Percentiles rank a stretch among this genome's conserved stretches.
These are phyloP conservation scores for Dalbergia cultrata DNA, from an alignment of 306 rosid genomes.

Conservation along the genomic window DNA sequence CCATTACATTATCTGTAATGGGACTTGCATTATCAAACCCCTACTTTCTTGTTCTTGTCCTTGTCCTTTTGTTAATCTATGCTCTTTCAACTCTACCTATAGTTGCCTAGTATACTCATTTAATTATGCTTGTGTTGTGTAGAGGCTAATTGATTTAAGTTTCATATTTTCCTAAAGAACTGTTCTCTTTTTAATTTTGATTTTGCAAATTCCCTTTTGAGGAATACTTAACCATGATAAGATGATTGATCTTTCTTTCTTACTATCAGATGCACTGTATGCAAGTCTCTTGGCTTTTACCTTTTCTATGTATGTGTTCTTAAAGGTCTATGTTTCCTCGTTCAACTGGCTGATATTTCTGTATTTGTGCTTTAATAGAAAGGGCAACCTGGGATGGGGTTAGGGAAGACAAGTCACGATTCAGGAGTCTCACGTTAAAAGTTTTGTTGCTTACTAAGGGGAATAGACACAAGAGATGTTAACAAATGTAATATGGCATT, in stretches of 20 bases:
- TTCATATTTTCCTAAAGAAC: constrained; percentile 9
- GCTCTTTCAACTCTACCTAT: not conserved
- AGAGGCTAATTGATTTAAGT: not conserved
- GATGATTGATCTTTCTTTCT: constrained; percentile 20
- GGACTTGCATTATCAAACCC: constrained; percentile 9
- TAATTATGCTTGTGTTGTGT: not conserved
- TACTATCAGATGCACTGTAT: constrained; percentile 2
- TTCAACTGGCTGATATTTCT: constrained; percentile 34
- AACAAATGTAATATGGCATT: constrained; percentile 13
- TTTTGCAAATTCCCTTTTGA: constrained; percentile 5
- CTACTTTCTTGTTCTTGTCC: constrained; percentile 7
- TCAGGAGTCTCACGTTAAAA: not conserved
- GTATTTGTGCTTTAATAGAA: constrained; percentile 23
- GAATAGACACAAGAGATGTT: constrained; percentile 23
- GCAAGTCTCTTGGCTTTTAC: not conserved
- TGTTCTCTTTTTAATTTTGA: not conserved
- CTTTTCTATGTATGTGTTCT: not conserved
- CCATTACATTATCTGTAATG: constrained; percentile 1
- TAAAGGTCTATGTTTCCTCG: constrained; percentile 3
- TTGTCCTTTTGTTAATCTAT: not conserved
- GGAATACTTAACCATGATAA: constrained; percentile 29
- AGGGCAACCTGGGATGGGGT: constrained; percentile 3
- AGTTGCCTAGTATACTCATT: not conserved
- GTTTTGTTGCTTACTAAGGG: not conserved
- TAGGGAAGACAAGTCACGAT: constrained; percentile 25